phyloP scores from a whole-genome alignment of 331 rosid genomes.

The Erythrophleum ivorense region DNA sequence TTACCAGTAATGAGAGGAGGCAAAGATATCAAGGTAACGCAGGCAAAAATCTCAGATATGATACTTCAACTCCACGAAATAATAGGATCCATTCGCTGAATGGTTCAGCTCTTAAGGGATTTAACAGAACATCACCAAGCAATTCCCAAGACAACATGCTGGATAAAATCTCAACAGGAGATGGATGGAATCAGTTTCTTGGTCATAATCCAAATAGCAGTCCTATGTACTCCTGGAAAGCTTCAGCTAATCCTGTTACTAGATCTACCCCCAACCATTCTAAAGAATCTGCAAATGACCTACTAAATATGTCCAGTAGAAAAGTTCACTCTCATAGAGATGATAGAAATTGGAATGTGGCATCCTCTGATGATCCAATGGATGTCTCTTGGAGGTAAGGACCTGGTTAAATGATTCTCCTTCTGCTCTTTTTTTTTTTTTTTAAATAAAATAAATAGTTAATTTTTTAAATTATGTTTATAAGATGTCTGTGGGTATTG shows the following conservation, averaged over 20 bases:
- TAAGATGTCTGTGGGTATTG: conserved; percentile 1
- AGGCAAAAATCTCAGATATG: conserved; percentile 55
- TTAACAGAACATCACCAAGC: conserved; percentile 48
- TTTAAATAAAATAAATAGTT: neutral
- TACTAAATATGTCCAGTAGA: conserved; percentile 49
- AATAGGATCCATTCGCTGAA: conserved; percentile 48
- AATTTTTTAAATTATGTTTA: conserved; percentile 23
- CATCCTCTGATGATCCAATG: conserved; percentile 64
- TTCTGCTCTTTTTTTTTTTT: conserved; percentile 2
- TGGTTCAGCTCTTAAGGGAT: conserved; percentile 52
- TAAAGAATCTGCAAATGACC: conserved; percentile 47
- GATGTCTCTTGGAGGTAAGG: conserved; percentile 71
- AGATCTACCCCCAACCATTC: conserved; percentile 50
- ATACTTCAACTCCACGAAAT: conserved; percentile 47
- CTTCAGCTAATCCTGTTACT: conserved; percentile 44
- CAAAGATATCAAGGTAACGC: conserved; percentile 46
- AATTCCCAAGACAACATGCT: conserved; percentile 45
- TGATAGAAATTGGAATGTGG: conserved; percentile 51
- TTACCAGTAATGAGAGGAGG: conserved; percentile 48
- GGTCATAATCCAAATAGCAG: conserved; percentile 50
- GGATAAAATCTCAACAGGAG: conserved; percentile 52
- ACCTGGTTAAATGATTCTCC: conserved; percentile 22
- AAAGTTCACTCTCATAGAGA: conserved; percentile 53
- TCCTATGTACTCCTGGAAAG: conserved; percentile 51
- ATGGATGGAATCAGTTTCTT: conserved; percentile 46